phyloP scores from a whole-genome alignment of 2,329 filamentous ascomycete species.

The Neophaeococcomyces mojaviensis region DNA sequence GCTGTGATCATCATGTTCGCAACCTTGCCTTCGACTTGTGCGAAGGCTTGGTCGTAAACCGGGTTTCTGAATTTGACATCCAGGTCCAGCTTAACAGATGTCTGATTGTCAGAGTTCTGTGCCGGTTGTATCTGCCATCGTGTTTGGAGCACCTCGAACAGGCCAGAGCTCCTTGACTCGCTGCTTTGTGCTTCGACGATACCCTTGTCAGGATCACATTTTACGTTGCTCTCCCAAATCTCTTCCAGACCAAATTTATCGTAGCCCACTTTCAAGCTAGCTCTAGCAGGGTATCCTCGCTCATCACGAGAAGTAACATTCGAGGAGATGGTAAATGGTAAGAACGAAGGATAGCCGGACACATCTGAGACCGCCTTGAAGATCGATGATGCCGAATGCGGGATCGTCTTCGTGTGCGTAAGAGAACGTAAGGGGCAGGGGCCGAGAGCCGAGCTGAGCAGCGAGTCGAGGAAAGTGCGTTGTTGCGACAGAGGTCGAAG shows the following conservation, averaged over 20 bases:
- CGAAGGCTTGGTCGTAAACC: conserved; percentile 75
- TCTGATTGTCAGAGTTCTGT: conserved; percentile 39
- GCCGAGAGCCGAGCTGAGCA: conserved; percentile 20
- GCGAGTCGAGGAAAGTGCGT: conserved; percentile 19
- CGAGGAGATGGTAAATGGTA: conserved; percentile 81
- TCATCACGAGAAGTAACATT: conserved; percentile 67
- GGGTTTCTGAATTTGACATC: conserved; percentile 82
- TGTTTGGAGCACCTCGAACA: conserved; percentile 40
- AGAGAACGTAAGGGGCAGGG: conserved; percentile 50
- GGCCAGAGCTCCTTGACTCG: conserved; percentile 48
- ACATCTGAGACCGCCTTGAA: conserved; percentile 87
- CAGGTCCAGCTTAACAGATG: conserved; percentile 68
- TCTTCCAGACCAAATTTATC: conserved; percentile 63
- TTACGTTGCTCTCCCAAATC: conserved; percentile 70
- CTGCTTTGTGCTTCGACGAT: conserved; percentile 64
- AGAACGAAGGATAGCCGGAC: conserved; percentile 71
- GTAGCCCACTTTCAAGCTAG: conserved; percentile 78
- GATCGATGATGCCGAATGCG: conserved; percentile 62
- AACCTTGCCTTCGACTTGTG: conserved; percentile 73
- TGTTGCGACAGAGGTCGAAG: conserved; percentile 7
- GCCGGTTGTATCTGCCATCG: conserved; percentile 37
- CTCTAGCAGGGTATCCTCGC: conserved; percentile 56
- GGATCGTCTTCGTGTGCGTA: conserved; percentile 65
- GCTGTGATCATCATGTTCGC: conserved; percentile 85
- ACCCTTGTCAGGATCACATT: conserved; percentile 60